Percentiles rank a stretch among this genome's conserved stretches.
These are phyloP conservation scores for Trichosporon ovoides DNA, from an alignment of 1,284 basidiomycete genomes.

Conservation along the genomic window DNA sequence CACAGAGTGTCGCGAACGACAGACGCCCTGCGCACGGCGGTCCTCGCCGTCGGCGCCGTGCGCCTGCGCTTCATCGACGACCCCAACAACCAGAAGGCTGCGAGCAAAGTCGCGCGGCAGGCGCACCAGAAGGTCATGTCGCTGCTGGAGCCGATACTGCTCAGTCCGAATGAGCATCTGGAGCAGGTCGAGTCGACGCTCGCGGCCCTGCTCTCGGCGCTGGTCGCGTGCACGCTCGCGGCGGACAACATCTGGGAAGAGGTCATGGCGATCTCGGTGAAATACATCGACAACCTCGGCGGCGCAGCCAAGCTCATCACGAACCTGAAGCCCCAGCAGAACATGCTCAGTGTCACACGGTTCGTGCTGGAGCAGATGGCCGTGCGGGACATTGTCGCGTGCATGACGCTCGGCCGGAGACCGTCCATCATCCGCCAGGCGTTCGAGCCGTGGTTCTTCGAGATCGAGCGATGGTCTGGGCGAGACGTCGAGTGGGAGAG, in stretches of 20 bases:
- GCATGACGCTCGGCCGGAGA: conserved; percentile 40
- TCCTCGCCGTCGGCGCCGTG: conserved; percentile 41
- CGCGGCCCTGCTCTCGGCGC: conserved; percentile 36
- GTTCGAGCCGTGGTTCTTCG: conserved; percentile 45
- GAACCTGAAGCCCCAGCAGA: conserved; percentile 26
- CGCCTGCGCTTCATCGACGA: conserved; percentile 35
- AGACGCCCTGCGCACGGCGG: conserved; percentile 36
- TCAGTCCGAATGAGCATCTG: conserved; percentile 21
- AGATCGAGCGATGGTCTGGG: conserved; percentile 36
- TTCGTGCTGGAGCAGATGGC: conserved; percentile 46
- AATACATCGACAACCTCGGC: conserved; percentile 37
- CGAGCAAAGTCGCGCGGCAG: conserved; percentile 25
- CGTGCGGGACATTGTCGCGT: conserved; percentile 43
- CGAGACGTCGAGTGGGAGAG: conserved; percentile 42
- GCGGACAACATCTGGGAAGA: conserved; percentile 45
- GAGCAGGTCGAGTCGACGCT: conserved; percentile 36
- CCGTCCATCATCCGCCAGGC: conserved; percentile 37
- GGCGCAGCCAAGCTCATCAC: conserved; percentile 36
- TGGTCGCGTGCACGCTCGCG: conserved; percentile 38
- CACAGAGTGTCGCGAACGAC: conserved; percentile 27
- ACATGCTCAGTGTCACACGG: conserved; percentile 25
- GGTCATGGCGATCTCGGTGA: conserved; percentile 32
- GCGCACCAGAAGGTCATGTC: conserved; percentile 27
- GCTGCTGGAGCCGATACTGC: conserved; percentile 22
- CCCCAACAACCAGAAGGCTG: conserved; percentile 27